These are phyloP conservation scores for Catunica adiposa DNA, from an alignment of 2,329 filamentous ascomycete species.

Conservation along the genomic window DNA sequence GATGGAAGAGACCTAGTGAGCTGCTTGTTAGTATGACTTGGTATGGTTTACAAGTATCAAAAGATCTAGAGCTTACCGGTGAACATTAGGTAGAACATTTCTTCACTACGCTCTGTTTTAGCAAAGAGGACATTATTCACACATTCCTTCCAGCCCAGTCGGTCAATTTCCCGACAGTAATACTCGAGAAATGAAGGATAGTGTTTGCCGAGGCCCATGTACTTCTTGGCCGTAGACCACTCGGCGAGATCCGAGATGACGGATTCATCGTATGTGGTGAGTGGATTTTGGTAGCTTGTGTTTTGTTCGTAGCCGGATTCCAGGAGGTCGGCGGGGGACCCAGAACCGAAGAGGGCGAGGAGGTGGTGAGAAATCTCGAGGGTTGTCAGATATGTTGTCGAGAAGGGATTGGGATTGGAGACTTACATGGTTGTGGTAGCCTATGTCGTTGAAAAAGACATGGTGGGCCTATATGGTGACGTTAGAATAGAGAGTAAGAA, in stretches of 20 bases:
- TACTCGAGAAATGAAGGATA: constrained; percentile 64
- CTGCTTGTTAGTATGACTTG: constrained; percentile 1
- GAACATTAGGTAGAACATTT: constrained; percentile 52
- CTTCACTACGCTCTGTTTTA: constrained; percentile 45
- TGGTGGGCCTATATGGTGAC: constrained; percentile 37
- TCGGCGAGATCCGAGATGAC: constrained; percentile 40
- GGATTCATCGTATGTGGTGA: constrained; percentile 28
- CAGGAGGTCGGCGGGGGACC: constrained; percentile 43
- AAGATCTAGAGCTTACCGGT: constrained; percentile 30
- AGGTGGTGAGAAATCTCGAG: constrained; percentile 54
- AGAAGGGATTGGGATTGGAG: not conserved
- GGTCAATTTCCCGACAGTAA: constrained; percentile 57
- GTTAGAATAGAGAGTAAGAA: not conserved
- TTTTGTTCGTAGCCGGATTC: constrained; percentile 50
- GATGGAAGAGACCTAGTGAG: constrained; percentile 52
- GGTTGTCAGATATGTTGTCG: constrained; percentile 4
- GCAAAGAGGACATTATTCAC: constrained; percentile 54
- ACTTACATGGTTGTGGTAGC: constrained; percentile 68
- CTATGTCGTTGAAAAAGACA: constrained; percentile 59
- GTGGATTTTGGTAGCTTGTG: constrained; percentile 45
- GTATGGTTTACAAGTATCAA: not conserved
- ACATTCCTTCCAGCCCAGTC: constrained; percentile 40
- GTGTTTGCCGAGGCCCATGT: constrained; percentile 42
- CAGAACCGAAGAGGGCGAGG: constrained; percentile 60
- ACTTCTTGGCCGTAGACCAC: constrained; percentile 35